Evolutionary conservation across 257 asterid species (phyloP).

Genomic region (Henckelia pumila): DNA sequence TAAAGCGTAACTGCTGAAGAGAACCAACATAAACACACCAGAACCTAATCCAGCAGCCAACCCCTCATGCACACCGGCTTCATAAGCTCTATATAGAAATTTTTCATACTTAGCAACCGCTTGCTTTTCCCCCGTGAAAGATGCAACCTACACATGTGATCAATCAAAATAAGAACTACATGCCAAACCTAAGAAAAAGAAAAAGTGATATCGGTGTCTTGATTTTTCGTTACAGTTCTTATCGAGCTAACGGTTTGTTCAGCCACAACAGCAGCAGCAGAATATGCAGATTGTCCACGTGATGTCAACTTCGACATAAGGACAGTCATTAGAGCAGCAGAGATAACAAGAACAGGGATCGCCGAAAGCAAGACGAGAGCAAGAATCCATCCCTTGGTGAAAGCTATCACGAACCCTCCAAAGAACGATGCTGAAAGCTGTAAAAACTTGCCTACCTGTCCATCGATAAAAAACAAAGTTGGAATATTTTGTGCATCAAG

Average conservation of each 20-base stretch:
- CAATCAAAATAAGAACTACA: background rate
- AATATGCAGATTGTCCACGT: slow-evolving; percentile 47
- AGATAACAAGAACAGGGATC: slow-evolving; percentile 50
- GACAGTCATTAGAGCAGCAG: slow-evolving; percentile 46
- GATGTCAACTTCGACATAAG: slow-evolving; percentile 33
- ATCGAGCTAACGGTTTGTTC: slow-evolving; percentile 60
- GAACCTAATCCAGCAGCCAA: slow-evolving; percentile 58
- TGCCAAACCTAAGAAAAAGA: background rate
- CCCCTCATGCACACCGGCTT: slow-evolving; percentile 52
- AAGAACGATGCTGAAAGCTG: slow-evolving; percentile 49
- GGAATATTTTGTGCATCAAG: background rate
- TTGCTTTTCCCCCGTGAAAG: slow-evolving; percentile 59
- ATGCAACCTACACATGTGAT: slow-evolving; percentile 48
- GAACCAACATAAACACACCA: slow-evolving; percentile 40
- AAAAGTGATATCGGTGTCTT: background rate
- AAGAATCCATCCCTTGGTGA: slow-evolving; percentile 57
- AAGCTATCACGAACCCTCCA: slow-evolving; percentile 54
- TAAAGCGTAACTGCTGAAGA: slow-evolving; percentile 52
- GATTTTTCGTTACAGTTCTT: slow-evolving; percentile 43
- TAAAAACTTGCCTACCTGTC: slow-evolving; percentile 59
- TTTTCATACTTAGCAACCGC: slow-evolving; percentile 44
- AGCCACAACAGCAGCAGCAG: slow-evolving; percentile 59
- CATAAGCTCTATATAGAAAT: slow-evolving; percentile 45
- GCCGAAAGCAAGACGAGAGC: slow-evolving; percentile 54
- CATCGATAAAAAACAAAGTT: background rate